These are phyloP conservation scores for Sporothrix protearum DNA, from an alignment of 2,329 filamentous ascomycete genomes.

Conservation along the genomic window DNA sequence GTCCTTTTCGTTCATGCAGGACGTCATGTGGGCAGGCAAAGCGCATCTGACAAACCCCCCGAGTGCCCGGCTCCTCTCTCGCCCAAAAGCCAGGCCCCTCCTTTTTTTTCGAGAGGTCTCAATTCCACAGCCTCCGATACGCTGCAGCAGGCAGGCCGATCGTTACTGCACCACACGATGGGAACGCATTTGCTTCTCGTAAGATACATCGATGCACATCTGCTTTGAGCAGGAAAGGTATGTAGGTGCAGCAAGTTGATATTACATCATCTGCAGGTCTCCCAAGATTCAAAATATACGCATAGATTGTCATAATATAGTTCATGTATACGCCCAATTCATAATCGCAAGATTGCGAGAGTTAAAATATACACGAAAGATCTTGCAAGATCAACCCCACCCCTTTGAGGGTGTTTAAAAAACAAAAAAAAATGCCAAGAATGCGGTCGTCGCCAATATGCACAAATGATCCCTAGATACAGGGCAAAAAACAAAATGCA, in stretches of 20 bases:
- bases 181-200: neutral
- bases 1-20: neutral
- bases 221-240: neutral
- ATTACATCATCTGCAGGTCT: neutral
- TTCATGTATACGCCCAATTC: constrained; percentile 6
- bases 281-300: neutral
- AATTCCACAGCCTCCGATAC: constrained; percentile 4
- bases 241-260: neutral
- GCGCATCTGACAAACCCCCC: neutral
- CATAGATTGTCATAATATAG: neutral
- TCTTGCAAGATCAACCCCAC: neutral
- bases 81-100: neutral
- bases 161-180: neutral
- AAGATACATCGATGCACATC: neutral
- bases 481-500: neutral
- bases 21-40: neutral
- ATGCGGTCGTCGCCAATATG: constrained; percentile 4
- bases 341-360: neutral
- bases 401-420: neutral
- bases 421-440: neutral
- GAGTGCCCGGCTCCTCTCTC: constrained; percentile 2
- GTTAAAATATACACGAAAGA: neutral
- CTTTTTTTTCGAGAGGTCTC: neutral
- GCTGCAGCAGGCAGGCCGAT: neutral
- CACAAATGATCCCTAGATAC: neutral